Base-by-base conservation (phyloP, 306 rosid species). In the Castanea sativa region DNA sequence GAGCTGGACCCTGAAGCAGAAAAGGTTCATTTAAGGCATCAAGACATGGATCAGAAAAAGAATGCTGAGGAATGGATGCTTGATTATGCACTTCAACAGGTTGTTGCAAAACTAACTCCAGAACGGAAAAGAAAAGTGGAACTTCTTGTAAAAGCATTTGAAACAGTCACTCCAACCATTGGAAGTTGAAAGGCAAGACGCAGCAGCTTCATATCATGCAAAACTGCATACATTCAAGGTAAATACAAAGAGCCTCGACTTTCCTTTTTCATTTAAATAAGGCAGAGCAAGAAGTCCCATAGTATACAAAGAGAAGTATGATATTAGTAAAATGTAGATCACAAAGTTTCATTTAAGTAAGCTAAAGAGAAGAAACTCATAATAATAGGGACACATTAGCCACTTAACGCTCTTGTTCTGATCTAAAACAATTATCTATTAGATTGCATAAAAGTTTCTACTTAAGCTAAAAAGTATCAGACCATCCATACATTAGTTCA, bases 31-130 rank as follows among this genome's bases (percentile, higher is more conserved):
- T 69, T 96, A 75, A 93, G 88, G 93, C 97, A 85, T 75, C 93
- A 82, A 78, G 90, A 75, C 78, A 76, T 76, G 81, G 96, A 77
- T 32, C 96, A 81, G 70, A 90, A 91, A 82, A 93, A 85, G 85
- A 91, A 90, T 21, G 81, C 96, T 4, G 97, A 90, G 87, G 99
- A 96, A 82, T 96, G 98, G 98, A 91, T 93, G 99, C 97, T 96
- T 75, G 99, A 96, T 82, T 80, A 88, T 73, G 99, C 99, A 51
- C 89, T 96, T 82, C 86, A 88, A 85, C 92, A 87, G 64, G 99
- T 89, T 33, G 98, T 93, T 63, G 80, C 96, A 71, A 85, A 86
- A 71, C 86, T 96, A 70, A 96, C 91, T 73, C 99, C 99, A 0
- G 97, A 88, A 10, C 86, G 98, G 84, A 96, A 86, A 85, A 88